Evolutionary conservation across 2,329 filamentous ascomycete species (phyloP), one percentile per base, ranked within the genome.

Genomic region (Aspergillus sp.): DNA sequence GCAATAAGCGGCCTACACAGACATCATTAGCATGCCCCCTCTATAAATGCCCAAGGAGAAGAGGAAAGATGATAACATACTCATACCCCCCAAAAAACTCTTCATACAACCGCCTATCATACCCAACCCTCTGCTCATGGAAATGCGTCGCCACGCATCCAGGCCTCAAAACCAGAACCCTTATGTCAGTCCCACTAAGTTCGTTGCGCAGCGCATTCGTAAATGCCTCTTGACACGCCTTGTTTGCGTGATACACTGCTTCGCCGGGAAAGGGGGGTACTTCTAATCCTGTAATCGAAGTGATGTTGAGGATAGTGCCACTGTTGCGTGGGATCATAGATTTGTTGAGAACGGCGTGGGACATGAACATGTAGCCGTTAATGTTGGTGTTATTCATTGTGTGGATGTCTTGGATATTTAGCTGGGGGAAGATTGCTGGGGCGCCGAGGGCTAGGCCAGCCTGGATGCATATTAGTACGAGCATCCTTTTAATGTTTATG

Each of bases 141-240:
- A 78, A 78, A 49, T 77, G 63, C 0, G 72, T 76, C 3, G 68
- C 70, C 12, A 76, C 74, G n/a, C 71, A 67, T 0, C 74, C 75
- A 0, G 75, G 75, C 32, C 74, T 57, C 13, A 77, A 50, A 0
- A 69, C 72, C 5, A 76, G 49, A 0, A 77, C 73, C 15, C 70
- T 66, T 46, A 77, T 74, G 50, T 75, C 69, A 0, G 73, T 74
- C 3, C 67, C 71, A 19, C 53, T 58, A 6, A 77, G 55, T 56
- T 80, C 77, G 15, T 66, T 75, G 0, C 75, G 61, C 9, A 79
- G 63, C 1, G 68, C 66, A 47, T 79, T 77, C 0, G 71, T 73
- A 51, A 79, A 77, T 0, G 60, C 75, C 47, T 78, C 74, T 45
- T 74, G 72, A 3, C 61, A 65, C 1, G 74, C 72, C 53, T 76